Percentiles rank a stretch among this genome's conserved stretches.
These are phyloP conservation scores for Paraurostyla sp. DNA, from an alignment of 73 alveolate genomes.

Conservation along the genomic window DNA sequence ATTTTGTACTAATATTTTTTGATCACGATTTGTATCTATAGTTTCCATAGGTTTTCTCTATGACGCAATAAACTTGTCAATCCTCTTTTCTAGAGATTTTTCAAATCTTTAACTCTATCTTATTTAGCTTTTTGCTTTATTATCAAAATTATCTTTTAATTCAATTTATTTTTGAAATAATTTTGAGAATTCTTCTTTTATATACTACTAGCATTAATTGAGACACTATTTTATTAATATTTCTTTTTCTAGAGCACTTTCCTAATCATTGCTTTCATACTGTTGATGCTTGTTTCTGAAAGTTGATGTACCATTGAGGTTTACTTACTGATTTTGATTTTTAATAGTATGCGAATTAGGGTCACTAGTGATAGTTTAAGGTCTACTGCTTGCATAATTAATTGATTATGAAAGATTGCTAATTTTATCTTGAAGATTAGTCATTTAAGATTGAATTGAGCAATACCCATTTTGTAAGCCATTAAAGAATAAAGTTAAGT, in stretches of 20 bases:
- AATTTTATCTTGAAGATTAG: background rate
- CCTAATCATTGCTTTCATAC: background rate
- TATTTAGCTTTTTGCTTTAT: background rate
- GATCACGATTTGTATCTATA: too few species aligned
- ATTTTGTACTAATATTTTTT: too few species aligned
- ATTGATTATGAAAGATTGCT: background rate
- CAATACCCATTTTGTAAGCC: constrained; percentile 23
- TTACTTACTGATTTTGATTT: background rate
- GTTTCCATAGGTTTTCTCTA: background rate
- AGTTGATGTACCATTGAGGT: constrained; percentile 29
- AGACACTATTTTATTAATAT: background rate
- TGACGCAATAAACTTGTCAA: constrained; percentile 9
- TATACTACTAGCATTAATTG: background rate
- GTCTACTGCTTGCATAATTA: background rate
- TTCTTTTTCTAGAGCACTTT: background rate
- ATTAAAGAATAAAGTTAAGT: background rate
- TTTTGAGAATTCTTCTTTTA: background rate
- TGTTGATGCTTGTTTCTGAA: background rate
- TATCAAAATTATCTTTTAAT: background rate
- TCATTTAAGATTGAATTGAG: background rate
- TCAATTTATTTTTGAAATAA: background rate
- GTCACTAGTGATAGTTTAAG: background rate
- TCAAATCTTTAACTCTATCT: background rate
- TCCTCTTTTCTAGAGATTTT: constrained; percentile 11
- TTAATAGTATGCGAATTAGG: background rate